phyloP scores from a whole-genome alignment of 495 filamentous ascomycete genomes.

The Neurospora hispaniola region DNA sequence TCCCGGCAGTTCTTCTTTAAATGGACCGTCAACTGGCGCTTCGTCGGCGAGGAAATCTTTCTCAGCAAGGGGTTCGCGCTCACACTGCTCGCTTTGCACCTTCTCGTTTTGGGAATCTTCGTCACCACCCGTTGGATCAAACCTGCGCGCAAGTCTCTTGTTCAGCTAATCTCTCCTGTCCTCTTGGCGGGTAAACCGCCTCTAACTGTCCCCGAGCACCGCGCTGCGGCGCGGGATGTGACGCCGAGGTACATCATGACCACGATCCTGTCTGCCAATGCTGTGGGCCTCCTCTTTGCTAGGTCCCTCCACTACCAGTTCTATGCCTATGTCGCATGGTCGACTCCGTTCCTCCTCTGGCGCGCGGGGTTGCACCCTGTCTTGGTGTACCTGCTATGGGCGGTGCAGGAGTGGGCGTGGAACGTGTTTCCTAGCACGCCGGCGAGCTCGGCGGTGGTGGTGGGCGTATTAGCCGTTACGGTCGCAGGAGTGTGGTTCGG shows the following conservation, averaged over 20 bases:
- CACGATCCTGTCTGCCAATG: conserved; percentile 65
- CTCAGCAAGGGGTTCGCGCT: conserved; percentile 64
- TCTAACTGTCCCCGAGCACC: conserved; percentile 39
- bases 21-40: conserved; percentile 99
- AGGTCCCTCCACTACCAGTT: conserved; percentile 94
- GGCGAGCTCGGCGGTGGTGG: conserved; percentile 65
- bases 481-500: conserved; percentile 56
- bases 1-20: conserved; percentile 85
- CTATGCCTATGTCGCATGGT: conserved; percentile 87
- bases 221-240: conserved; percentile 44
- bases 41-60: conserved; percentile 73
- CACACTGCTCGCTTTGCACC: conserved; percentile 56
- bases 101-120: conserved; percentile 54
- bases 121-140: conserved; percentile 37
- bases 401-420: conserved; percentile 89
- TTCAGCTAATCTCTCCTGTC: conserved; percentile 40
- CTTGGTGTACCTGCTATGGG: conserved; percentile 64
- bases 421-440: conserved; percentile 90
- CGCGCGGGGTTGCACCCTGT: conserved; percentile 63
- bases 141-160: conserved; percentile 34
- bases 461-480: conserved; percentile 54
- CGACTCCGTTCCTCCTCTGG: conserved; percentile 87
- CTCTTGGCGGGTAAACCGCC: conserved; percentile 40
- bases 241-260: conserved; percentile 70
- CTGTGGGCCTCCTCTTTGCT: conserved; percentile 82